Evolutionary conservation across 2,329 filamentous ascomycete species (phyloP).

Genomic region (Ophiostoma sp.): DNA sequence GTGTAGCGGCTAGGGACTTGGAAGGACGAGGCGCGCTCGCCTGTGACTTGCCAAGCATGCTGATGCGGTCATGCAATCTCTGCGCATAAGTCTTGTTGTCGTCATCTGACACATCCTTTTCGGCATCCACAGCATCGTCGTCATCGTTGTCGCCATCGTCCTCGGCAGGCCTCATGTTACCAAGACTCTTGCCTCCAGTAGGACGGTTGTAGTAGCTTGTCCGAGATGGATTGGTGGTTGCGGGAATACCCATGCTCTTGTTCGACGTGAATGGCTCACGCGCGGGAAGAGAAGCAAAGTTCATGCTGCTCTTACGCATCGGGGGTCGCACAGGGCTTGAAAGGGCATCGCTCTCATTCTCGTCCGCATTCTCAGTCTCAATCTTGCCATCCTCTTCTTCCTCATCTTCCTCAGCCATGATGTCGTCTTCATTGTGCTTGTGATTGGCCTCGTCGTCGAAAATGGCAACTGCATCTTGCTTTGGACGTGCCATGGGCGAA

Average conservation of each 20-base stretch:
- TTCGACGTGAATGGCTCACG: conserved; percentile 80
- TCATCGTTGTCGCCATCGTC: conserved; percentile 38
- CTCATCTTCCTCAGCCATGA: not conserved
- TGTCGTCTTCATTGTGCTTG: not conserved
- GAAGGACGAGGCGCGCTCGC: conserved; percentile 44
- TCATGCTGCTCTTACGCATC: conserved; percentile 89
- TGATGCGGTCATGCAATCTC: conserved; percentile 87
- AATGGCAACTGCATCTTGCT: conserved; percentile 4
- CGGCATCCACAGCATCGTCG: conserved; percentile 37
- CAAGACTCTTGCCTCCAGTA: conserved; percentile 68
- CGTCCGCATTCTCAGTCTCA: not conserved
- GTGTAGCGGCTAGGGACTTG: conserved; percentile 39
- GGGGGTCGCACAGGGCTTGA: conserved; percentile 72
- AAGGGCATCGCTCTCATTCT: conserved; percentile 32
- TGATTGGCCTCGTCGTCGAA: conserved; percentile 9
- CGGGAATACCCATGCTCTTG: conserved; percentile 62
- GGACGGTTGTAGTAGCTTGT: conserved; percentile 69
- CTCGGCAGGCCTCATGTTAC: conserved; percentile 38
- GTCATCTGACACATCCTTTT: conserved; percentile 52
- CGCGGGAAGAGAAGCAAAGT: conserved; percentile 86
- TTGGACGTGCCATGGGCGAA: not conserved
- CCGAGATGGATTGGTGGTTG: conserved; percentile 61
- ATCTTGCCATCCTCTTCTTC: not conserved
- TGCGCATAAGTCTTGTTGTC: conserved; percentile 94
- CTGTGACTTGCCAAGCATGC: conserved; percentile 58